Evolutionary conservation across 1,284 basidiomycete species (phyloP).

Genomic region (Apiotrichum laibachii): DNA sequence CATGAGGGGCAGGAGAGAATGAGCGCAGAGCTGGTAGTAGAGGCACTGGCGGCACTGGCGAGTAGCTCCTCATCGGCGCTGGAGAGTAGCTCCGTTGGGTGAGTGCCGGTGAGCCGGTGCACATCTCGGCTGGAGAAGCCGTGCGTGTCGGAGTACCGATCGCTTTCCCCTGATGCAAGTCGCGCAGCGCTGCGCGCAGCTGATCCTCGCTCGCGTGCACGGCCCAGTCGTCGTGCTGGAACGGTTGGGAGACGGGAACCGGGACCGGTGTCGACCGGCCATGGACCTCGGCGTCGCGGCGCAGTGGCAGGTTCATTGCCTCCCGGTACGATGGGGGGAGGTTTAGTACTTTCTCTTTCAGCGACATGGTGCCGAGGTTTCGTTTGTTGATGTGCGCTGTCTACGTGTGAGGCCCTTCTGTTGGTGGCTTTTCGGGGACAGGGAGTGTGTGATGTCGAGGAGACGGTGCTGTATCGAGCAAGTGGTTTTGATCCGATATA

Average conservation of each 20-base stretch:
- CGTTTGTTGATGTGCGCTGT: no score
- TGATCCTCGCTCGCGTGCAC: neutral
- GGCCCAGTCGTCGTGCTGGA: slow-evolving; percentile 4
- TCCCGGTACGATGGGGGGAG: slow-evolving; percentile 5
- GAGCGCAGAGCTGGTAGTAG: neutral
- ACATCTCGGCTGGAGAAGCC: neutral
- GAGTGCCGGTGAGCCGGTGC: neutral
- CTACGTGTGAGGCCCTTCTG: no score
- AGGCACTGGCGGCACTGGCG: neutral
- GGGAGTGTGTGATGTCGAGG: no score
- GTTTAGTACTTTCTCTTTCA: neutral
- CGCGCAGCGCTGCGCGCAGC: slow-evolving; percentile 1
- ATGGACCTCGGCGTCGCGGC: neutral
- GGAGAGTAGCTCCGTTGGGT: neutral
- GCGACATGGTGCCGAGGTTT: neutral
- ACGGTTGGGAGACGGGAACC: neutral
- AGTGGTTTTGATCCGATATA: no score
- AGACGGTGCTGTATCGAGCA: no score
- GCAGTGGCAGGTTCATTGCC: neutral
- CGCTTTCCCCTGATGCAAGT: neutral
- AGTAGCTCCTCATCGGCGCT: neutral
- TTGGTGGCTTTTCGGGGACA: no score
- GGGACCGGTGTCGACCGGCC: neutral
- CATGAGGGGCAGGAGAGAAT: neutral
- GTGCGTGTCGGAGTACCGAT: neutral